Evolutionary conservation across 1,284 basidiomycete genomes (phyloP), one percentile per base, ranked within the genome.

Genomic region (Chalciporus sp.): DNA sequence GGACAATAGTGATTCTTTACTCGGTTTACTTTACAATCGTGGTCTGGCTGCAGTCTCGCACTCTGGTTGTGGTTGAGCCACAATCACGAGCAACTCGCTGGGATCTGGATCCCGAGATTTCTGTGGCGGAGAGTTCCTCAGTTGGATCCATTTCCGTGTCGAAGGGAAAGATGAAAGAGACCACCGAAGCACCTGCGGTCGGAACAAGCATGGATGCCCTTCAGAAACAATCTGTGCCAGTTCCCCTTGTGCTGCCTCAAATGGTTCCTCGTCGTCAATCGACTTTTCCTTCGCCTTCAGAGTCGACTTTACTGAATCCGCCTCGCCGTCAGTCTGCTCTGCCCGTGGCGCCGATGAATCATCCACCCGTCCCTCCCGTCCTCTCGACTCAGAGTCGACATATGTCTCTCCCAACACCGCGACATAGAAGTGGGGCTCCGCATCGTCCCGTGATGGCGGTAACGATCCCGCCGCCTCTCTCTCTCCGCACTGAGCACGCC

Each of bases 1-100:
- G 20, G 27, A 37, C 12, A 12, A 42, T 41, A 82, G 80, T 80
- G 31, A 26, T 75, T 7, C 48, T 66, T 29, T 81, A 81, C 56
- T 61, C 70, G 10, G 55, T 52, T 17, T 73, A 70, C 52, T 71
- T 79, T 48, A 67, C 63, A 16, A 42, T 70, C 27, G 63, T 74
- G 58, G 60, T 73, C 29, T 71, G 71, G 58, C 59, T 63, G 45
- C 66, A 65, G 33, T 65, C 66, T 1, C 57, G 64, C 31, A 64
- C 61, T 42, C 69, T 68, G 2, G 53, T 68, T 8, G 49, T 55
- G 9, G 58, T 69, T 16, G 55, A 61, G 4, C n/a, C 58, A 10
- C 29, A 48, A 20, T 29, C 19, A 16, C 49, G 44, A 4, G 28
- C 33, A 28, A 49, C 28, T 1, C 29, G 10, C 40, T 43, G 53